Evolutionary conservation across 176 grass and related monocot species (phyloP).

Genomic region (Poa annua): DNA sequence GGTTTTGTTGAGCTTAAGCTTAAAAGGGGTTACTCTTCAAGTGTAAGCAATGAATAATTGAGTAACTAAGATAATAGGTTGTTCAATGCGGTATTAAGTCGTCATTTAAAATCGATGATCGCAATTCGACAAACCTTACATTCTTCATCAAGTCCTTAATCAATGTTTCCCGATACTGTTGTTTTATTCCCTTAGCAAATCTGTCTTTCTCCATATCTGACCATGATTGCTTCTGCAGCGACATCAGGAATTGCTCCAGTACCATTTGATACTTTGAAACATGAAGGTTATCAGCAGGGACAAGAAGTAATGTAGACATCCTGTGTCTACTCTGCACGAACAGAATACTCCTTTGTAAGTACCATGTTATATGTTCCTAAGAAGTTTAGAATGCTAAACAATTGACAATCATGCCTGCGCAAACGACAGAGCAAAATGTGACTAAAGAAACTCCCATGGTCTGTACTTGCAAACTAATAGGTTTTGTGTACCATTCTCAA

Average conservation of each 20-base stretch:
- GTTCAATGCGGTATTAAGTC: conserved; percentile 1
- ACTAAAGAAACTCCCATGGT: not conserved
- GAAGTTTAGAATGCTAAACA: not conserved
- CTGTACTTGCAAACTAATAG: not conserved
- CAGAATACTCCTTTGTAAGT: conserved; percentile 19
- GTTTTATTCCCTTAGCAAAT: conserved; percentile 89
- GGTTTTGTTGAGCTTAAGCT: conserved; percentile 22
- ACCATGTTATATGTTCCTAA: not conserved
- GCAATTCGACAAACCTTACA: conserved; percentile 53
- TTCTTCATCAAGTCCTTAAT: conserved; percentile 74
- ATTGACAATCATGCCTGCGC: conserved; percentile 3
- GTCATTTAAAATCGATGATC: not conserved
- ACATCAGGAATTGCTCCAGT: conserved; percentile 70
- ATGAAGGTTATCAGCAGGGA: conserved; percentile 67
- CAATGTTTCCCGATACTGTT: conserved; percentile 90
- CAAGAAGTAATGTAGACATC: conserved; percentile 66
- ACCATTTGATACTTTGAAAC: conserved; percentile 69
- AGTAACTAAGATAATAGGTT: not conserved
- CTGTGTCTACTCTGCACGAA: conserved; percentile 53
- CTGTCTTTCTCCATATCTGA: conserved; percentile 74
- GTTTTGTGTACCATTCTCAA: not conserved
- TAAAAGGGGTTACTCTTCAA: not conserved
- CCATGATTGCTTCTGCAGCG: conserved; percentile 70
- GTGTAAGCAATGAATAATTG: not conserved
- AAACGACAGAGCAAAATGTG: not conserved